Evolutionary conservation across 495 filamentous ascomycete genomes (phyloP), one percentile per base, ranked within the genome.

Genomic region (Xylaria intraflava): DNA sequence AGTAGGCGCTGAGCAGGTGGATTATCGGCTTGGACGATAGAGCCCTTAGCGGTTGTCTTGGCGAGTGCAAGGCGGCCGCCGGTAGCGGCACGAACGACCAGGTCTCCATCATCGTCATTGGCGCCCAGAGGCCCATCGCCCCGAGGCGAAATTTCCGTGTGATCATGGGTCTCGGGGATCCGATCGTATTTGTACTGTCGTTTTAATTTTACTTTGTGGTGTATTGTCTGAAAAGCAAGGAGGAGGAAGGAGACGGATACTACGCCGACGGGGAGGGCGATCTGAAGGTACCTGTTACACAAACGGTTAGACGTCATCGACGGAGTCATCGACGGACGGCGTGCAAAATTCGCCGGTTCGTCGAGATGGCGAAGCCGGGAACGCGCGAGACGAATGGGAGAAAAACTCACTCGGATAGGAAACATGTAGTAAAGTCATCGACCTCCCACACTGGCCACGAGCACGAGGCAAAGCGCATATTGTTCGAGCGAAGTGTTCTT

Each of bases 351-450:
- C 2, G 26, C 7, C 42, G 24, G n/a, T 3, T 8, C 3, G 26
- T 9, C 20, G 41, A 26, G 51, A 26, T 26, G 30, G 50, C 16
- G 20, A 31, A 17, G 16, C 17, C 16, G 19, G 41, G 22, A 45
- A 36, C n/a, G 17, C 54, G 44, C 45, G 31, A 33, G 17, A 49
- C 41, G 19, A 43, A 22, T n/a, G 24, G 26, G 19, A 50, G 43
- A 8, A 29, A 19, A 29, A n/a, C 87, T 70, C 71, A 96, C 92
- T 94, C 89, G 74, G 80, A 82, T 64, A 89, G 85, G 65, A 98
- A 91, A 71, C 94, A 97, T 46, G 67, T 72, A 10, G 87, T 86
- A 65, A 98, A 86, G 71, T 98, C 94, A 71, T 98, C 93, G 54
- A 78, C 72, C 61, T 75, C 79, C 93, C 93, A 98, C 62, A 90